Evolutionary conservation across 768 basidiomycete genomes (phyloP).

Genomic region (Grammothele lineata): DNA sequence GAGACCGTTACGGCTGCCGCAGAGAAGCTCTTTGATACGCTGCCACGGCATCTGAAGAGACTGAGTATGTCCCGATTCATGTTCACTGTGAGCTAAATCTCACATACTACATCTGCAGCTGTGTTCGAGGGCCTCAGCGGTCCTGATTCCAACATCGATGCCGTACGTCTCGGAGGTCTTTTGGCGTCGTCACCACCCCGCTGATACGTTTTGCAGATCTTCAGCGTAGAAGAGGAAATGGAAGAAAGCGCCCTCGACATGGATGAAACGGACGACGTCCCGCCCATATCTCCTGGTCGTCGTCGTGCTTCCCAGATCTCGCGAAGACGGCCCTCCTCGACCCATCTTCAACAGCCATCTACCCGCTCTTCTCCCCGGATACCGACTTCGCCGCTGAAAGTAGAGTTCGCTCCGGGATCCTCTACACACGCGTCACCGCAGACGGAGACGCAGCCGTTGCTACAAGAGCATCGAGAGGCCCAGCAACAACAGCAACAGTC

Average conservation of each 20-base stretch:
- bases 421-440: too few relatives aligned
- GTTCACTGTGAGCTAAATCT: neutral
- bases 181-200: too few relatives aligned
- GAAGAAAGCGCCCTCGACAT: slow-evolving; percentile 56
- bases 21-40: slow-evolving; percentile 66
- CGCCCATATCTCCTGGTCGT: slow-evolving; percentile 18
- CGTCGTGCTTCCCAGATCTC: slow-evolving; percentile 29
- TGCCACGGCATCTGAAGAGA: slow-evolving; percentile 74
- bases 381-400: slow-evolving; percentile 4
- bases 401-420: neutral
- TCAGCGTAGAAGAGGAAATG: slow-evolving; percentile 71
- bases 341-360: slow-evolving; percentile 4
- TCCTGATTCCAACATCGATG: slow-evolving; percentile 66
- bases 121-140: slow-evolving; percentile 80
- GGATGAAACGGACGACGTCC: slow-evolving; percentile 30
- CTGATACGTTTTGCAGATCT: slow-evolving; percentile 44
- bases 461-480: slow-evolving; percentile 1
- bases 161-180: slow-evolving; percentile 41
- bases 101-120: slow-evolving; percentile 37
- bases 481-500: neutral
- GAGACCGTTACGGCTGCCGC: slow-evolving; percentile 66
- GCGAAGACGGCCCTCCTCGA: slow-evolving; percentile 10
- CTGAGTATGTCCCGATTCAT: slow-evolving; percentile 50
- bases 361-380: neutral
- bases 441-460: too few relatives aligned